Evolutionary conservation across 2,329 filamentous ascomycete genomes (phyloP), one percentile per base, ranked within the genome.

Genomic region (Corinectria fuckeliana): DNA sequence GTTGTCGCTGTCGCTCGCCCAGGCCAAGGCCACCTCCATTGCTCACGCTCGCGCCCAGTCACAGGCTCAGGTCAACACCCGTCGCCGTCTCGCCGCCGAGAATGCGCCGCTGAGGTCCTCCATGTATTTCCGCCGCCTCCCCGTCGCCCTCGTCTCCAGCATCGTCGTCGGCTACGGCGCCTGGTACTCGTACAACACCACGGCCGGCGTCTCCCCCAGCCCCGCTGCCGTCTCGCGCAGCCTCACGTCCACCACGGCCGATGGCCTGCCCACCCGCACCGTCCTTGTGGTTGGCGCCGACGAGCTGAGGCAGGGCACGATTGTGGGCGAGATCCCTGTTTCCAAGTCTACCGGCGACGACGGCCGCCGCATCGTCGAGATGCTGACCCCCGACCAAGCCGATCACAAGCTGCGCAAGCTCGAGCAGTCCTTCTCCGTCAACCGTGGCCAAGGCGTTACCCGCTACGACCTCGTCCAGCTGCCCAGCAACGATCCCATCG

Each of bases 401-500:
- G 96, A 93, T 13, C 86, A 92, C 71, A 96, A 94, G 80, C 80
- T 99, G 70, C 86, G 95, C 67, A 89, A 90, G 74, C 92, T 92
- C 72, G 93, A 99, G 78, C 89, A 96, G 79, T 97, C 93, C 26
- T 98, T 93, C 77, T 81, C 93, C 9, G 92, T 99, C 38, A 92
- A 92, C 60, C 84, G 95, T 51, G 96, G 95, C 13, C 86, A 92
- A 74, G 95, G 95, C 34, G 94, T 99, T 36, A 89, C 97, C 63
- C 88, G 95, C 66, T 99, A 99, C 73, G 95, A 99, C 76, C 82
- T 97, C 8, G 93, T 95, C 21, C 95, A 99, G 76, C 85, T 98
- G 61, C 91, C 94, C 9, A 97, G 92, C 80, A 99, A 99, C 75
- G 92, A 96, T 69, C 95, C 95, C 0, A 99, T 99, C 59, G 95